These are phyloP conservation scores for Xylaria intraflava DNA, from an alignment of 495 filamentous ascomycete genomes.

Conservation along the genomic window DNA sequence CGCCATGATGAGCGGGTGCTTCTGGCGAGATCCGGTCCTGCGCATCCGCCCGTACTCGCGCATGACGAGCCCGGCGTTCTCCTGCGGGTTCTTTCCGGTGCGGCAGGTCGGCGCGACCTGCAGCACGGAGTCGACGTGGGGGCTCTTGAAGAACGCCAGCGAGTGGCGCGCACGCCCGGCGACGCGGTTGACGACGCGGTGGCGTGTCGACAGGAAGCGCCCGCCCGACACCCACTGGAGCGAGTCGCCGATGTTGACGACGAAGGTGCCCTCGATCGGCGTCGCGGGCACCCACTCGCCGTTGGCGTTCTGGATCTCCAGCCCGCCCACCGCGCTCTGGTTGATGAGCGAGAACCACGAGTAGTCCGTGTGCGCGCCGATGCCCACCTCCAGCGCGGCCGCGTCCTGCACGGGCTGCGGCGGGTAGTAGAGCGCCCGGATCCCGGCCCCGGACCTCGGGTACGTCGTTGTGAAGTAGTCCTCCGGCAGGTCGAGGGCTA, in stretches of 20 bases:
- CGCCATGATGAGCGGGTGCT: too few relatives aligned
- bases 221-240: conserved; percentile 41
- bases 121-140: too few relatives aligned
- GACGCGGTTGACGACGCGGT: conserved; percentile 36
- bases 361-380: conserved; percentile 40
- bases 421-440: conserved; percentile 36
- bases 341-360: conserved; percentile 40
- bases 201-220: conserved; percentile 41
- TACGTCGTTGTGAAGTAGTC: conserved; percentile 38
- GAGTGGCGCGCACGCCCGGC: conserved; percentile 29
- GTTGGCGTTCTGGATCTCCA: conserved; percentile 37
- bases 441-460: conserved; percentile 35
- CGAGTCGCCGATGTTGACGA: conserved; percentile 49
- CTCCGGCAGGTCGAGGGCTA: conserved; percentile 37
- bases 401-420: conserved; percentile 14
- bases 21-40: too few relatives aligned
- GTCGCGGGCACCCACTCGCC: conserved; percentile 38
- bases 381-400: conserved; percentile 21
- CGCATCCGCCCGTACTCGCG: too few relatives aligned
- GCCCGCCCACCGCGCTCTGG: conserved; percentile 25
- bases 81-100: too few relatives aligned
- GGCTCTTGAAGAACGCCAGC: conserved; percentile 12
- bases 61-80: too few relatives aligned
- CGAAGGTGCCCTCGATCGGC: conserved; percentile 33
- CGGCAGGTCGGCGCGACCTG: too few relatives aligned